Base-by-base conservation (phyloP, 805 yeast species). In the Starmerella tilneyi region DNA sequence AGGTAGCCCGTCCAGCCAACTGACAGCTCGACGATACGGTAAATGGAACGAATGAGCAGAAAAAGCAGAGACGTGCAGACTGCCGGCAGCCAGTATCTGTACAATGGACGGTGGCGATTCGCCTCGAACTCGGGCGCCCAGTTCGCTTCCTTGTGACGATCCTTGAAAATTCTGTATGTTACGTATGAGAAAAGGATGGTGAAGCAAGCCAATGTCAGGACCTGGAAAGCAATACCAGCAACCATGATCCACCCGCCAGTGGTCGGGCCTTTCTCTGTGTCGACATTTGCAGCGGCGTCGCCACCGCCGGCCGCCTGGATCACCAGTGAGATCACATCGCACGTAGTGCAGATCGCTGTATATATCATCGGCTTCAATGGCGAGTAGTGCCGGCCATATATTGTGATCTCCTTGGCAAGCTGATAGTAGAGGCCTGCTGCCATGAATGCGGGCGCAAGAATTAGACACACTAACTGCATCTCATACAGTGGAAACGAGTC, bases 301-400 rank as follows among this genome's bases (percentile, higher is more conserved):
- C 80, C 92, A 56, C 94, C 94, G 36, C 94, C 94, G 9, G 65
- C 70, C 3, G 78, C 88, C 63, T 84, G 94, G 17, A 84, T 57
- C 1, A 75, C 63, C 49, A 84, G 66, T 17, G 86, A 72, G 4
- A 77, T 53, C 4, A 81, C 56, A 63, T 85, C 94, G 58, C 79
- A 76, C 12, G 67, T 51, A 11, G 84, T 73, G 56, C 84, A 85
- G 9, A 81, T 64, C 43, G 74, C 71, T 0, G 86, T 71, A 56
- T 78, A 80, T 54, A 66, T 67, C 68, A 74, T 68, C 7, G 89
- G 88, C 46, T 63, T 67, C 29, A 74, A 41, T 1, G 59, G 43
- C 8, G 86, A 76, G 51, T 63, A 78, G 15, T 64, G 57, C 46
- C 67, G 64, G 2, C 84, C 84, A 56, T 75, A 77, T 1, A 83